Percentiles rank a stretch among this genome's conserved stretches.
Evolutionary conservation across 2,329 filamentous ascomycete species (phyloP).

Genomic region (Cucurbitaria berberidis): DNA sequence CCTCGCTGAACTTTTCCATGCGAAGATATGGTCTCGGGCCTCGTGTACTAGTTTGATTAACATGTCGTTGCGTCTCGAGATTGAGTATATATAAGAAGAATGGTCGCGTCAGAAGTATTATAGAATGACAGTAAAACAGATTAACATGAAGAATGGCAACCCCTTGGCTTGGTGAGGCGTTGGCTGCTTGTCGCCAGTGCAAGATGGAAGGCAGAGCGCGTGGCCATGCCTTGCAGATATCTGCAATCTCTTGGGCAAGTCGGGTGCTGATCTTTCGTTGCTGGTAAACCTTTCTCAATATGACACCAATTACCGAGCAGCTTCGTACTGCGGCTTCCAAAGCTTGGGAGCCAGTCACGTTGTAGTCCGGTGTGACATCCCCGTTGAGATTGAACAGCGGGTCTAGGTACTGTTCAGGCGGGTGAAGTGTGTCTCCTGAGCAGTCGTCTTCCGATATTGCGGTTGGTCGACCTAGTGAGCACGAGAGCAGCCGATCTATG

Average conservation of each 20-base stretch:
- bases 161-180: constrained; percentile 56
- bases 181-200: constrained; percentile 58
- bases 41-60: constrained; percentile 32
- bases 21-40: constrained; percentile 39
- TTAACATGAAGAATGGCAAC: constrained; percentile 68
- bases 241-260: constrained; percentile 63
- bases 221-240: constrained; percentile 61
- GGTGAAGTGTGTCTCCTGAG: constrained; percentile 55
- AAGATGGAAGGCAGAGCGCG: constrained; percentile 57
- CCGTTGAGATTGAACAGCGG: constrained; percentile 20
- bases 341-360: constrained; percentile 48
- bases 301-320: constrained; percentile 64
- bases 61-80: constrained; percentile 47
- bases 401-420: constrained; percentile 34
- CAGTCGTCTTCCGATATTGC: constrained; percentile 69
- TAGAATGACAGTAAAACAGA: constrained; percentile 66
- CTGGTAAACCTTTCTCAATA: constrained; percentile 66
- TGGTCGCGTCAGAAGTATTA: constrained; percentile 68
- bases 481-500: constrained; percentile 68
- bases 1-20: constrained; percentile 58
- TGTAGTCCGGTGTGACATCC: constrained; percentile 26
- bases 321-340: constrained; percentile 65
- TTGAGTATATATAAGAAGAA: constrained; percentile 67
- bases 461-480: constrained; percentile 66
- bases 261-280: constrained; percentile 64